Percentiles rank a stretch among this genome's conserved stretches.
These are phyloP conservation scores for Penstemon newberryi DNA, from an alignment of 257 asterid genomes.

Conservation along the genomic window DNA sequence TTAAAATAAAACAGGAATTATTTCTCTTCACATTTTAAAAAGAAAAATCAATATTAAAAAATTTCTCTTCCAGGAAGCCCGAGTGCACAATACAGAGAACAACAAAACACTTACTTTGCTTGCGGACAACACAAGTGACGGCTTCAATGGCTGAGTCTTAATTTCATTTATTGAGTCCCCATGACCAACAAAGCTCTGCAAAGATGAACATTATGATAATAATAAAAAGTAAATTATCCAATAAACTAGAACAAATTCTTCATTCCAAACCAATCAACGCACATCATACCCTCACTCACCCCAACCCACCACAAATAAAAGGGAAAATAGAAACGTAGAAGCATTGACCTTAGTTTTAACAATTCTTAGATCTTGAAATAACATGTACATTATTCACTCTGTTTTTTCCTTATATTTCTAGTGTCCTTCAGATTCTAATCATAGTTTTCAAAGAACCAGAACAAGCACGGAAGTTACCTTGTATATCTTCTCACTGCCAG, in stretches of 20 bases:
- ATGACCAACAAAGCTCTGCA: constrained; percentile 94
- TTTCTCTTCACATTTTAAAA: background rate
- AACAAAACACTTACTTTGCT: constrained; percentile 64
- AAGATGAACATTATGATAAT: constrained; percentile 13
- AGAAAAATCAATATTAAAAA: constrained; percentile 2
- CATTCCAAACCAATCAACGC: background rate
- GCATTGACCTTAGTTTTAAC: too few species aligned
- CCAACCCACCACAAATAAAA: background rate
- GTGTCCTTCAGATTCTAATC: background rate
- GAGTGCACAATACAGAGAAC: constrained; percentile 18
- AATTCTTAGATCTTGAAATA: too few species aligned
- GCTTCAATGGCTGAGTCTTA: constrained; percentile 84
- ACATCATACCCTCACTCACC: background rate
- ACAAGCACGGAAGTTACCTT: constrained; percentile 48
- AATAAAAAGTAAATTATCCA: background rate
- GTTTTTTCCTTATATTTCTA: background rate
- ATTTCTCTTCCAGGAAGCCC: background rate
- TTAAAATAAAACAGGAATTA: background rate
- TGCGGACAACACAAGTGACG: constrained; percentile 92
- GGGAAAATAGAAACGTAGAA: too few species aligned
- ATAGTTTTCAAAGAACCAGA: background rate
- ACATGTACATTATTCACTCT: too few species aligned
- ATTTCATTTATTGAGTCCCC: constrained; percentile 96
- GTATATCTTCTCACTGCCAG: constrained; percentile 84
- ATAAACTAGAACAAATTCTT: background rate